These are phyloP conservation scores for Lachnellula hyalina DNA, from an alignment of 2,329 filamentous ascomycete species.

Conservation along the genomic window DNA sequence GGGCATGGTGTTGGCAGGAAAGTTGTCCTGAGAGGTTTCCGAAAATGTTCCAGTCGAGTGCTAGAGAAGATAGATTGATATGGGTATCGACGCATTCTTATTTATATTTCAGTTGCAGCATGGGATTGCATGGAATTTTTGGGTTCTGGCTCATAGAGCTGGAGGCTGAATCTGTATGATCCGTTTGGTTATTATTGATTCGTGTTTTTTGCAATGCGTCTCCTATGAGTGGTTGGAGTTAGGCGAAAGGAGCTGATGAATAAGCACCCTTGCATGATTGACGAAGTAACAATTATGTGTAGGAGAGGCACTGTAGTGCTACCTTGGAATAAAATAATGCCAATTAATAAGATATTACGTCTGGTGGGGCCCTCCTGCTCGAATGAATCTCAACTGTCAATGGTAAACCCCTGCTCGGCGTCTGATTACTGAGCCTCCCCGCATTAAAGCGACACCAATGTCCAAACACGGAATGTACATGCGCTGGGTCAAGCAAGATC, in stretches of 20 bases:
- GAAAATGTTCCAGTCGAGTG: background rate
- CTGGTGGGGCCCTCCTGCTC: background rate
- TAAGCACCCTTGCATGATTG: conserved; percentile 7
- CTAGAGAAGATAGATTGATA: background rate
- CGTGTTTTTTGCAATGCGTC: background rate
- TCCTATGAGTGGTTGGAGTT: background rate
- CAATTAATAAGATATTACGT: background rate
- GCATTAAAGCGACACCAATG: background rate
- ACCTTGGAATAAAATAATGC: background rate
- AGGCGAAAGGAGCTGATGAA: background rate
- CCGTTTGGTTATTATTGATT: conserved; percentile 3
- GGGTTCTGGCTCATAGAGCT: background rate
- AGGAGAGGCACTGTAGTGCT: background rate
- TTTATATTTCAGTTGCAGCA: background rate
- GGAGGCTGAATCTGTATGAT: conserved; percentile 4
- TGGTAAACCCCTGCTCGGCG: background rate
- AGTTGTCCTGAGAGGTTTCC: background rate
- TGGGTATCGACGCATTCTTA: too few relatives aligned
- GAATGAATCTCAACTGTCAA: too few relatives aligned
- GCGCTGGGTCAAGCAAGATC: background rate
- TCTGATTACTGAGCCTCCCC: background rate
- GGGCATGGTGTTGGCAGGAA: conserved; percentile 34
- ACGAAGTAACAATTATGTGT: background rate
- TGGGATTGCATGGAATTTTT: background rate
- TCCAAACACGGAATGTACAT: background rate